These are phyloP conservation scores for Rhynchosporium secalis DNA, from an alignment of 2,329 filamentous ascomycete species.

Conservation along the genomic window DNA sequence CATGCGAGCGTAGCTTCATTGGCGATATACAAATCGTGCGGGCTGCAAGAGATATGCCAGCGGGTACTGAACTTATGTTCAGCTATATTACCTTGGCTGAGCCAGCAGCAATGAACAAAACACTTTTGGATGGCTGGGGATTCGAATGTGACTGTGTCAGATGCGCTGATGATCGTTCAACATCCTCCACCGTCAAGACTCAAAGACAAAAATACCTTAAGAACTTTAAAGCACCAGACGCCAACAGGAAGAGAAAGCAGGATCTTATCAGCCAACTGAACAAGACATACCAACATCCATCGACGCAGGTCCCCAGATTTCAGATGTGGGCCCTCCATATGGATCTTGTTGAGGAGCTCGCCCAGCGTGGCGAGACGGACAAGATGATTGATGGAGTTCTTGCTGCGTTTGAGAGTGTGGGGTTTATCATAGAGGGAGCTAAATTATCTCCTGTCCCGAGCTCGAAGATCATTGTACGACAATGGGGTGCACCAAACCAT, in stretches of 20 bases:
- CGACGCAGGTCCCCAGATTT: neutral
- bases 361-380: neutral
- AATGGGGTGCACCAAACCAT: neutral
- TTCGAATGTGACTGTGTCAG: neutral
- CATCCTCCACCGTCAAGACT: neutral
- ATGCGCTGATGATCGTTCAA: neutral
- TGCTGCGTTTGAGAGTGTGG: neutral
- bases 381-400: neutral
- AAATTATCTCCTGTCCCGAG: neutral
- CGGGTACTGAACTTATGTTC: slow-evolving; percentile 22
- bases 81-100: neutral
- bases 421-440: neutral
- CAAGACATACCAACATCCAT: neutral
- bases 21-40: slow-evolving; percentile 26
- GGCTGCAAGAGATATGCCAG: slow-evolving; percentile 21
- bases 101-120: neutral
- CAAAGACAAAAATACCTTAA: neutral
- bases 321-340: slow-evolving; percentile 3
- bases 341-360: neutral
- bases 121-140: neutral
- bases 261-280: neutral
- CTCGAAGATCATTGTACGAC: neutral
- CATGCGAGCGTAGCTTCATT: slow-evolving; percentile 26
- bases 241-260: neutral
- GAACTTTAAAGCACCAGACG: neutral